These are phyloP conservation scores for Penicillium cosmopolitanum DNA, from an alignment of 495 filamentous ascomycete species.

Conservation along the genomic window DNA sequence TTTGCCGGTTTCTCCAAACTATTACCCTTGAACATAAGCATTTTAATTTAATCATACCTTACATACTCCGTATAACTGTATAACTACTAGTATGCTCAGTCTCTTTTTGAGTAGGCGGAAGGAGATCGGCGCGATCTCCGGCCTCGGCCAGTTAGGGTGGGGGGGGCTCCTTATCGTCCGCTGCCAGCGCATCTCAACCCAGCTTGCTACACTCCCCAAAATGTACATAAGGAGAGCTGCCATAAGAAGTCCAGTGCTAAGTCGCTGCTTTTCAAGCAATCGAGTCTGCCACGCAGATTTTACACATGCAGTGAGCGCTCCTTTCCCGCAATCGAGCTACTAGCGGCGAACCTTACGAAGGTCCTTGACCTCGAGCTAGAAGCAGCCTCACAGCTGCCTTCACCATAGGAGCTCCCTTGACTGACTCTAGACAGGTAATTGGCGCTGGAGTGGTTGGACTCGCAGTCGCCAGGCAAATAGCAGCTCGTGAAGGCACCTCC, in stretches of 20 bases:
- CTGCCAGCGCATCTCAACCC: constrained; percentile 13
- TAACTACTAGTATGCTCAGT: no score
- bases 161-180: constrained; percentile 7
- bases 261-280: constrained; percentile 47
- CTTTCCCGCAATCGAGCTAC: constrained; percentile 4
- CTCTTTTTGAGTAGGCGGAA: background rate
- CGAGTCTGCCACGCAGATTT: constrained; percentile 62
- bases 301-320: constrained; percentile 70
- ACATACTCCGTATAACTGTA: background rate
- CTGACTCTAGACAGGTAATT: constrained; percentile 62
- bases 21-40: constrained; percentile 9
- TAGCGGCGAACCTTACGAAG: background rate
- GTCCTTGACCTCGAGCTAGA: no score
- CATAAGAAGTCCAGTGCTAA: constrained; percentile 17
- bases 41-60: constrained; percentile 1
- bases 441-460: constrained; percentile 92
- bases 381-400: background rate
- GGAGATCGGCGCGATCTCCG: constrained; percentile 14
- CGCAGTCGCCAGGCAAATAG: constrained; percentile 79
- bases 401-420: background rate
- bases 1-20: constrained; percentile 8
- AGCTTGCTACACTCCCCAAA: constrained; percentile 7
- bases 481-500: constrained; percentile 60
- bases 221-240: constrained; percentile 25
- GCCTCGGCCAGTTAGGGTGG: constrained; percentile 12